Conservation (phyloP, 805 yeast genomes). For the Ogataea paradorogensis region DNA sequence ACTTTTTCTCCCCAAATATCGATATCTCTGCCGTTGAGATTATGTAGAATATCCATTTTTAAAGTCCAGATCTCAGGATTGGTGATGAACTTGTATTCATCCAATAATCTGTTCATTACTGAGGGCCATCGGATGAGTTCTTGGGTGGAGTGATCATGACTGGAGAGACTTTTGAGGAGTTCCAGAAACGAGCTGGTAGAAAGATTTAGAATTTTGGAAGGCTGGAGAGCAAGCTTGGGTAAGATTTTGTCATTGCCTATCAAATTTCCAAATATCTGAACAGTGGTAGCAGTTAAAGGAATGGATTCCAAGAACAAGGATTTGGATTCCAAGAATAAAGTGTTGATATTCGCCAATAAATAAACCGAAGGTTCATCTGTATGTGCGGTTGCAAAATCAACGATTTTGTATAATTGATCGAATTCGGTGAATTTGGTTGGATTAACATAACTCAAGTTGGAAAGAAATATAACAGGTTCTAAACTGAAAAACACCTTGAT, state of each 20-base stretch:
- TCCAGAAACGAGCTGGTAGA: constrained; percentile 26
- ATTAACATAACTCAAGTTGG: constrained; percentile 17
- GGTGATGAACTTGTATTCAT: constrained; percentile 19
- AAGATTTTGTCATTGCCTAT: constrained; percentile 21
- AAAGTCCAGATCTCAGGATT: constrained; percentile 24
- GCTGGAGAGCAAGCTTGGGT: constrained; percentile 14
- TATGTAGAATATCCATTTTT: constrained; percentile 18
- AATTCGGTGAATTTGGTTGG: constrained; percentile 22
- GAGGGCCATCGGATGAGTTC: constrained; percentile 30
- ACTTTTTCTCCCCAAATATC: constrained; percentile 24
- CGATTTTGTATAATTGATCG: constrained; percentile 23
- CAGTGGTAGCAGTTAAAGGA: constrained; percentile 23
- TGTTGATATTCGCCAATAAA: constrained; percentile 29
- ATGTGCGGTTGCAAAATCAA: constrained; percentile 16
- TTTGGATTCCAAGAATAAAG: constrained; percentile 19
- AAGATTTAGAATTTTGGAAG: constrained; percentile 21
- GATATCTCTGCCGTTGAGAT: constrained; percentile 11
- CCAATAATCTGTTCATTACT: constrained; percentile 28
- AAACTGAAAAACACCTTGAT: constrained; percentile 23
- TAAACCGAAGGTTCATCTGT: constrained; percentile 17
- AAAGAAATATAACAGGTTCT: constrained; percentile 22
- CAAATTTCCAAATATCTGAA: constrained; percentile 27
- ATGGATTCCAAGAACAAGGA: constrained; percentile 20
- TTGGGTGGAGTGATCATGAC: constrained; percentile 22
- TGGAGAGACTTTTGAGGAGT: constrained; percentile 23